phyloP scores from a whole-genome alignment of 495 filamentous ascomycete species.

The Corynascus novoguineensis region DNA sequence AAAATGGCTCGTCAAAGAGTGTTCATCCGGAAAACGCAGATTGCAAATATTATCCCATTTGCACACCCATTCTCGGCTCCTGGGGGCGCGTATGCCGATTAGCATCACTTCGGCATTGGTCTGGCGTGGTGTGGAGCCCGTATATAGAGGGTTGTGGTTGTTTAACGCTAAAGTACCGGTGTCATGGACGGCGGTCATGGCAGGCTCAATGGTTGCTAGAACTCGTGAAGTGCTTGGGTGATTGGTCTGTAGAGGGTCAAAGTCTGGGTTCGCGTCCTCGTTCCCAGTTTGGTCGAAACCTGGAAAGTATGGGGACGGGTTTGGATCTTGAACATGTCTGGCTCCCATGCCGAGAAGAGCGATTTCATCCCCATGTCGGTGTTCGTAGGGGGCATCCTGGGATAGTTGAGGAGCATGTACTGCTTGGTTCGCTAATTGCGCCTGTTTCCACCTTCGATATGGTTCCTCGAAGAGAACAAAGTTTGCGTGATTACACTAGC shows the following conservation, averaged over 20 bases:
- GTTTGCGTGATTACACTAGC: conserved; percentile 13
- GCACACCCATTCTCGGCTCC: conserved; percentile 13
- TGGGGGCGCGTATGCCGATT: conserved; percentile 3
- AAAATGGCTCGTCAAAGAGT: not conserved
- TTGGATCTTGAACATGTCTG: too few species aligned
- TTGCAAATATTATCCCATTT: not conserved
- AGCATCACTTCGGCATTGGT: too few species aligned
- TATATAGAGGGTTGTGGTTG: too few species aligned
- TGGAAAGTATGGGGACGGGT: not conserved
- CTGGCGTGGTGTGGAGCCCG: too few species aligned
- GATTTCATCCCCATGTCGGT: too few species aligned
- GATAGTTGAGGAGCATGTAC: not conserved
- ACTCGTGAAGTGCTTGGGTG: not conserved
- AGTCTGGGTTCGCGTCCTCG: conserved; percentile 1
- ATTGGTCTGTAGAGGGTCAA: not conserved
- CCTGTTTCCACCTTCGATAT: conserved; percentile 9
- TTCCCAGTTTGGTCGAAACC: not conserved
- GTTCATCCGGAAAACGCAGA: not conserved
- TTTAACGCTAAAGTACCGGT: not conserved
- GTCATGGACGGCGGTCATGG: too few species aligned
- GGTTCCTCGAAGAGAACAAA: conserved; percentile 6
- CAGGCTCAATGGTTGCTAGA: not conserved
- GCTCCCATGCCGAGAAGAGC: too few species aligned
- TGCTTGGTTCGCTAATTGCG: not conserved
- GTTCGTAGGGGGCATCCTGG: too few species aligned